Conservation (phyloP, 768 basidiomycete genomes). For the Kwoniella dejecticola region DNA sequence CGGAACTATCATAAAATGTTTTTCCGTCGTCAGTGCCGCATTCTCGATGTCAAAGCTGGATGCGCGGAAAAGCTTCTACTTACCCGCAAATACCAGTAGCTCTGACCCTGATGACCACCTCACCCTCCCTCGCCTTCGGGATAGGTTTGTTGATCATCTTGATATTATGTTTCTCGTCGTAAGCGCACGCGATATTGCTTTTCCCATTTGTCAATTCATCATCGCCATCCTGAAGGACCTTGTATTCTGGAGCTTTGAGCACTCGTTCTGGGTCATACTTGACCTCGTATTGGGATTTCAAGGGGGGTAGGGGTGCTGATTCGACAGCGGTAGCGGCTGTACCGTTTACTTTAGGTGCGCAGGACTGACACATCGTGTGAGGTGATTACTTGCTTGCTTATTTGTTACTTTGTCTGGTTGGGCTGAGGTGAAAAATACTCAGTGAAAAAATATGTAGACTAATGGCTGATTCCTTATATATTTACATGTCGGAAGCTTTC, state of each 20-base stretch:
- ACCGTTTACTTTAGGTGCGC: background rate
- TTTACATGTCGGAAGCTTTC: no score
- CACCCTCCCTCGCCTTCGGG: conserved; percentile 44
- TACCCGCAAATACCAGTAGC: conserved; percentile 58
- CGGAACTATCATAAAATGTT: conserved; percentile 35
- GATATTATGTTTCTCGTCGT: conserved; percentile 53
- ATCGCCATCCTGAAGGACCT: conserved; percentile 41
- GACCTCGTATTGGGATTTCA: conserved; percentile 32
- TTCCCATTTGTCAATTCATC: conserved; percentile 35
- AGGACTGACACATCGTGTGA: background rate
- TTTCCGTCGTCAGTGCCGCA: background rate
- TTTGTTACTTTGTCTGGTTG: no score
- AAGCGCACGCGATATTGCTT: conserved; percentile 54
- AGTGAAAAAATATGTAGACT: no score
- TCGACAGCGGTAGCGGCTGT: conserved; percentile 7
- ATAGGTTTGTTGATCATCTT: conserved; percentile 55
- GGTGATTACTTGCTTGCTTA: background rate
- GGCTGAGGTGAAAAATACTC: no score
- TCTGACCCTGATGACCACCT: conserved; percentile 54
- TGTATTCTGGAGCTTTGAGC: conserved; percentile 54
- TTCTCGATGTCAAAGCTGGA: background rate
- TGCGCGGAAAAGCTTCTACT: conserved; percentile 18
- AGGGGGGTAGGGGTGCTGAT: conserved; percentile 1
- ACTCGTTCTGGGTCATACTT: conserved; percentile 54
- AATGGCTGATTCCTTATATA: no score